Conservation (phyloP, 1,284 basidiomycete genomes). For the Rhizopogon parksii region DNA sequence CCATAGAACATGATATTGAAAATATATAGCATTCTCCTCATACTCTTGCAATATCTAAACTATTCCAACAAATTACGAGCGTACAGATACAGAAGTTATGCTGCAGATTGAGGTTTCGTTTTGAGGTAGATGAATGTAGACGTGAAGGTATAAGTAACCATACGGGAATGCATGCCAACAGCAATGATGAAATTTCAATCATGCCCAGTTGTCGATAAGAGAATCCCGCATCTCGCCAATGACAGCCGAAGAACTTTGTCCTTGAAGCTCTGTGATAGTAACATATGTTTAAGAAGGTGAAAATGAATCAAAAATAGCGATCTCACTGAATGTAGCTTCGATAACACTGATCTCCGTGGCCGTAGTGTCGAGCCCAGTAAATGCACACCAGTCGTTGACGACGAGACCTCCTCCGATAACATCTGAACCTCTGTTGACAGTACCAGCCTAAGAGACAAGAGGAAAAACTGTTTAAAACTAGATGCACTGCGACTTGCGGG, state of each 20-base stretch:
- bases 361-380: conserved; percentile 93
- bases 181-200: conserved; percentile 19
- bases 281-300: conserved; percentile 2
- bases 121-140: background rate
- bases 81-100: conserved; percentile 4
- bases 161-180: background rate
- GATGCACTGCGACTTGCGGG: background rate
- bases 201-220: conserved; percentile 92
- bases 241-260: conserved; percentile 77
- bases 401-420: conserved; percentile 96
- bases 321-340: conserved; percentile 92
- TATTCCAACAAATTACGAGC: background rate
- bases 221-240: conserved; percentile 94
- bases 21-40: background rate
- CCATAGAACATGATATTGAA: too few species aligned
- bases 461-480: background rate
- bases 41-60: background rate
- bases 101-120: background rate
- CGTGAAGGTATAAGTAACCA: conserved; percentile 3
- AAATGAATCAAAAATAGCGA: conserved; percentile 1
- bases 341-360: conserved; percentile 98
- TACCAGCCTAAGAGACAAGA: conserved; percentile 66
- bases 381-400: conserved; percentile 99
- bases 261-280: conserved; percentile 68
- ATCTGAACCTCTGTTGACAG: conserved; percentile 96